Conservation (phyloP, 1,284 basidiomycete species). For the Exsudoporus floridanus region DNA sequence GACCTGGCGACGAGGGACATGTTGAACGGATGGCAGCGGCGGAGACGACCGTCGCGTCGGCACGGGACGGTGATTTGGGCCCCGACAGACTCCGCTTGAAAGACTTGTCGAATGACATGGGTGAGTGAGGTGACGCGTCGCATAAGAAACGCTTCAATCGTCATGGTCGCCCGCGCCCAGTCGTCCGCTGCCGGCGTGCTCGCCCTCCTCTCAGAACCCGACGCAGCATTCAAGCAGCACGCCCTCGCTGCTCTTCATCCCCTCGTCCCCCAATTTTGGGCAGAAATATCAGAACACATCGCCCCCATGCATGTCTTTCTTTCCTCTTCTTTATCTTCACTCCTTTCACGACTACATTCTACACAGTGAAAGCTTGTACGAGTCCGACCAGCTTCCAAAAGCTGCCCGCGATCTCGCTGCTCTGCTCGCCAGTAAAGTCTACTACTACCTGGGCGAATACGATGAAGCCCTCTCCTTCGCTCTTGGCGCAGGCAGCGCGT, state of each 20-base stretch:
- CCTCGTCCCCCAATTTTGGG: slow-evolving; percentile 93
- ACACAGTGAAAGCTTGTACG: slow-evolving; percentile 83
- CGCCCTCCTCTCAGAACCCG: slow-evolving; percentile 85
- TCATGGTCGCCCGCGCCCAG: slow-evolving; percentile 62
- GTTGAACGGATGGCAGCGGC: slow-evolving; percentile 11
- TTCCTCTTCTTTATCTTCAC: slow-evolving; percentile 7
- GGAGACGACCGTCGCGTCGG: slow-evolving; percentile 22
- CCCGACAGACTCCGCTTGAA: slow-evolving; percentile 33
- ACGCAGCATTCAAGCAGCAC: slow-evolving; percentile 84
- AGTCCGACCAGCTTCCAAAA: slow-evolving; percentile 72
- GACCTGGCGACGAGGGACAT: slow-evolving; percentile 59
- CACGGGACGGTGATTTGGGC: slow-evolving; percentile 15
- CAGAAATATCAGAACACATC: slow-evolving; percentile 94
- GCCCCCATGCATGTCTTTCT: slow-evolving; percentile 71
- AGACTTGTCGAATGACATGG: not conserved
- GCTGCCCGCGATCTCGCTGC: slow-evolving; percentile 80
- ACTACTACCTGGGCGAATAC: slow-evolving; percentile 92
- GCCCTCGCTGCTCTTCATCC: slow-evolving; percentile 81
- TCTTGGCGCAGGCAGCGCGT: slow-evolving; percentile 83
- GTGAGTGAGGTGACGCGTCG: slow-evolving; percentile 29
- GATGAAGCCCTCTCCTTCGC: slow-evolving; percentile 93
- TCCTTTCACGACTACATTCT: slow-evolving; percentile 13
- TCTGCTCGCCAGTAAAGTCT: slow-evolving; percentile 90
- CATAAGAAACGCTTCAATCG: slow-evolving; percentile 14
- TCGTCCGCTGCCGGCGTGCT: slow-evolving; percentile 88